Conservation (phyloP, 805 yeast species). For the Cyberlindnera euphorbiiphila region DNA sequence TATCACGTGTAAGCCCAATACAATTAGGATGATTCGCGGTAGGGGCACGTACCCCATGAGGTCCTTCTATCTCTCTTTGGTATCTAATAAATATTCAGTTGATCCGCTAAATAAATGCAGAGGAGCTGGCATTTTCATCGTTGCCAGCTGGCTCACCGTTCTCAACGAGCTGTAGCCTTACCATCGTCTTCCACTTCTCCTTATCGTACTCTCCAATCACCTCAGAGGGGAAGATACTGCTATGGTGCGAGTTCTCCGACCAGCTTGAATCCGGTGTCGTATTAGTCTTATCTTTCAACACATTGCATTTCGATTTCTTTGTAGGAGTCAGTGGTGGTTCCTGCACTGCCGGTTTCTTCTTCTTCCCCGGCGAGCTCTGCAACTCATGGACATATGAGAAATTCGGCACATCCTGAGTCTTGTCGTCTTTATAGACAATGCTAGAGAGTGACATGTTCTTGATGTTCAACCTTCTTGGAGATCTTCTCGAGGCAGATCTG, state of each 20-base stretch:
- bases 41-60: too few relatives aligned
- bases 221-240: constrained; percentile 49
- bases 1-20: too few relatives aligned
- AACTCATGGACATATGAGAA: constrained; percentile 26
- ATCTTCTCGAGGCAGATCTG: constrained; percentile 8
- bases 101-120: too few relatives aligned
- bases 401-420: constrained; percentile 16
- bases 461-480: constrained; percentile 17
- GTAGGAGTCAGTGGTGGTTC: constrained; percentile 13
- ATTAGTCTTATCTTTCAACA: constrained; percentile 28
- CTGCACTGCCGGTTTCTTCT: constrained; percentile 2
- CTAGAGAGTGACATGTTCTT: constrained; percentile 27
- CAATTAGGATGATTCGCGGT: too few relatives aligned
- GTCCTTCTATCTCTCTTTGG: too few relatives aligned
- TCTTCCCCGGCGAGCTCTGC: constrained; percentile 23
- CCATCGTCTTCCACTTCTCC: constrained; percentile 60
- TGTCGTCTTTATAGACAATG: constrained; percentile 23
- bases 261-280: constrained; percentile 33
- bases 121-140: too few relatives aligned
- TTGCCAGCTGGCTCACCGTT: neutral
- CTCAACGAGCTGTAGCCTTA: constrained; percentile 30
- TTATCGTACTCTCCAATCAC: constrained; percentile 62
- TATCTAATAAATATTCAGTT: too few relatives aligned
- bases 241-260: constrained; percentile 33
- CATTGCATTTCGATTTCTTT: neutral